Conservation (phyloP, 2,329 filamentous ascomycete genomes). For the Sodiomyces alkalinus region DNA sequence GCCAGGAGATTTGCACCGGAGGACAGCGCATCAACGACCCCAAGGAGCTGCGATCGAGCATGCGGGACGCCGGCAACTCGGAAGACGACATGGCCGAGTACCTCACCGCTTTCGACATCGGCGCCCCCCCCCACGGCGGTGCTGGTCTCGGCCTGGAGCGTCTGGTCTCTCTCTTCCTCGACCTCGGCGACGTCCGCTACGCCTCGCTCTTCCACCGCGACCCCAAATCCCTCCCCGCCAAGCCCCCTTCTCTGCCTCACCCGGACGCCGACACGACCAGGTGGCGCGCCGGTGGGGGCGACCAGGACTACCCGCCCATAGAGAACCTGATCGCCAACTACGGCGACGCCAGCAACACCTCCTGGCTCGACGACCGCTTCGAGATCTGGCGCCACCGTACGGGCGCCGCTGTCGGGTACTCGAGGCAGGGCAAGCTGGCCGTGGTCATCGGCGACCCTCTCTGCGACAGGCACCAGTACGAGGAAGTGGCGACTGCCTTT, state of each 20-base stretch:
- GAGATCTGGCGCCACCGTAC: constrained; percentile 68
- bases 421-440: constrained; percentile 59
- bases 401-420: constrained; percentile 75
- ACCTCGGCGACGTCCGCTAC: constrained; percentile 78
- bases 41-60: constrained; percentile 56
- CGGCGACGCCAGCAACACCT: constrained; percentile 85
- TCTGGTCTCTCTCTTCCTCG: constrained; percentile 71
- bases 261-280: constrained; percentile 67
- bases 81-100: constrained; percentile 84
- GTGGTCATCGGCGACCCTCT: constrained; percentile 81
- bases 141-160: constrained; percentile 84
- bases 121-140: constrained; percentile 76
- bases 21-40: constrained; percentile 86
- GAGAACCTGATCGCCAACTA: constrained; percentile 91
- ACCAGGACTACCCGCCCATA: constrained; percentile 53
- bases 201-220: constrained; percentile 80
- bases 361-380: constrained; percentile 82
- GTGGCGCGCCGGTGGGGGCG: constrained; percentile 23
- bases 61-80: constrained; percentile 60
- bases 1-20: constrained; percentile 83
- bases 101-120: constrained; percentile 74
- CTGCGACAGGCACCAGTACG: constrained; percentile 65
- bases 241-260: constrained; percentile 55
- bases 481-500: constrained; percentile 57
- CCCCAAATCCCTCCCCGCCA: constrained; percentile 68